Evolutionary conservation across 2,329 filamentous ascomycete species (phyloP).

Genomic region (Talaromyces amestolkiae): DNA sequence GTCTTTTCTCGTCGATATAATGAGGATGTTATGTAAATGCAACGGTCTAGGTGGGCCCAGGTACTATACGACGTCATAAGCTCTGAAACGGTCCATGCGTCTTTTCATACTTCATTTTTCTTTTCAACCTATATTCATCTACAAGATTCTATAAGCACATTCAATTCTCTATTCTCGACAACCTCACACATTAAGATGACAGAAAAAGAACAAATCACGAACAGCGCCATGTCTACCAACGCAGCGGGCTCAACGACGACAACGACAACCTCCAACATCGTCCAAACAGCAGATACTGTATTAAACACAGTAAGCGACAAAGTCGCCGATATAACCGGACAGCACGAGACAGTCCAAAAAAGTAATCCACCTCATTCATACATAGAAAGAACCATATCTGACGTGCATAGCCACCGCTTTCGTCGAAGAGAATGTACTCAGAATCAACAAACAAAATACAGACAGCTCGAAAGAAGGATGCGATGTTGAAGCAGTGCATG

Average conservation of each 20-base stretch:
- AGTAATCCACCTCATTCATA: neutral
- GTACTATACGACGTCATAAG: neutral
- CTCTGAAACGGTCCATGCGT: neutral
- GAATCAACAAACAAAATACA: neutral
- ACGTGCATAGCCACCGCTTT: neutral
- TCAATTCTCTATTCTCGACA: too few relatives aligned
- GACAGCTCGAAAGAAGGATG: neutral
- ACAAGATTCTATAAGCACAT: neutral
- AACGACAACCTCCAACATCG: neutral
- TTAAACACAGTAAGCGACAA: slow-evolving; percentile 10
- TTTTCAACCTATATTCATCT: neutral
- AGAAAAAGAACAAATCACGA: neutral
- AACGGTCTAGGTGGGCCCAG: neutral
- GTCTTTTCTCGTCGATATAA: neutral
- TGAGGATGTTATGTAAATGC: neutral
- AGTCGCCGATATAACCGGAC: slow-evolving; percentile 6
- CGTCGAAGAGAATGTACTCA: slow-evolving; percentile 10
- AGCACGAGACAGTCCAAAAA: slow-evolving; percentile 1
- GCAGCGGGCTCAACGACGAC: neutral
- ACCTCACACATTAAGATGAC: neutral
- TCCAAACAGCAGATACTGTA: slow-evolving; percentile 10
- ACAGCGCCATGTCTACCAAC: neutral
- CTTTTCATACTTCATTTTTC: neutral
- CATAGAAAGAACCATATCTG: neutral
- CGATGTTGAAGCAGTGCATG: neutral